phyloP scores from a whole-genome alignment of 2,329 filamentous ascomycete genomes.

The Exophiala lecanii-corni region DNA sequence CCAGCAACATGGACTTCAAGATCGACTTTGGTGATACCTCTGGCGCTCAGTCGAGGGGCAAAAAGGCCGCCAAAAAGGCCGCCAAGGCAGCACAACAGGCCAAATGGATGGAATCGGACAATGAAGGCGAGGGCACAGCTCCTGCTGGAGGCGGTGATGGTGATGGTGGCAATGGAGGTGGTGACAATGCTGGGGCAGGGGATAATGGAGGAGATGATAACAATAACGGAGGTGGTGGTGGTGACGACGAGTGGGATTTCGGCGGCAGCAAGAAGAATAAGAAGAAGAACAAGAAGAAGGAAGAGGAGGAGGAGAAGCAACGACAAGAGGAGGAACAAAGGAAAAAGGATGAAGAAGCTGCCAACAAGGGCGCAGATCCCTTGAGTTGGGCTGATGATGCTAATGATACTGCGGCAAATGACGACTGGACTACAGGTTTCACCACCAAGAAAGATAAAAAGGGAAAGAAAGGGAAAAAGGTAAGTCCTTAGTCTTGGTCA shows the following conservation, averaged over 20 bases:
- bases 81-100: slow-evolving; percentile 39
- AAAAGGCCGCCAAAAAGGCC: slow-evolving; percentile 47
- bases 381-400: slow-evolving; percentile 45
- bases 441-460: slow-evolving; percentile 44
- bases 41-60: slow-evolving; percentile 25
- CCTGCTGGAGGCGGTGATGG: slow-evolving; percentile 32
- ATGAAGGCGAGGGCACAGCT: slow-evolving; percentile 39
- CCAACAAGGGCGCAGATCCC: slow-evolving; percentile 30
- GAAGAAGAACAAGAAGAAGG: slow-evolving; percentile 33
- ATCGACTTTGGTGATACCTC: slow-evolving; percentile 39
- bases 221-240: slow-evolving; percentile 39
- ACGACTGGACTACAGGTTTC: slow-evolving; percentile 49
- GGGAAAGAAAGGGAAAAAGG: slow-evolving; percentile 51
- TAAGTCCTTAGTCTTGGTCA: slow-evolving; percentile 35
- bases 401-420: slow-evolving; percentile 42
- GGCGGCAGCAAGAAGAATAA: slow-evolving; percentile 33
- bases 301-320: slow-evolving; percentile 31
- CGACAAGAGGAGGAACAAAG: slow-evolving; percentile 32
- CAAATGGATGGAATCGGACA: slow-evolving; percentile 44
- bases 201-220: slow-evolving; percentile 33
- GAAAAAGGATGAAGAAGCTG: slow-evolving; percentile 31
- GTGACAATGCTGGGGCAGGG: slow-evolving; percentile 29
- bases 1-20: slow-evolving; percentile 21
- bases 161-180: slow-evolving; percentile 31
- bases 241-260: slow-evolving; percentile 38